Conservation (phyloP, 305 asterid species). For the Lippia alba region DNA sequence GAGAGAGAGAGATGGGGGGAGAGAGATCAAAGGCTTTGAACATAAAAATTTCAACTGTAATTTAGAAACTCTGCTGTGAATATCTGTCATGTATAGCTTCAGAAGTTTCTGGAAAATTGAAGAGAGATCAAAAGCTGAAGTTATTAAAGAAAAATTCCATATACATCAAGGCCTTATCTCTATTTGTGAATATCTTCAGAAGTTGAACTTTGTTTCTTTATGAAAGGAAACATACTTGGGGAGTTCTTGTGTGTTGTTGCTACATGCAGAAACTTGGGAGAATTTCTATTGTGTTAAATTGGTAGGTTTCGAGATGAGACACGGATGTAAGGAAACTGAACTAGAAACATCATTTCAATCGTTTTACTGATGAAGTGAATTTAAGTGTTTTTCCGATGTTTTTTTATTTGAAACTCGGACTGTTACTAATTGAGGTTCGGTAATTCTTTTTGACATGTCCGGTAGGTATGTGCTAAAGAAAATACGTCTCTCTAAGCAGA, state of each 20-base stretch:
- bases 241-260: slow-evolving; percentile 1
- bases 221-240: too few species aligned
- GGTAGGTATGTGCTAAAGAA: slow-evolving; percentile 82
- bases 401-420: background rate
- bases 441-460: slow-evolving; percentile 21
- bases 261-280: background rate
- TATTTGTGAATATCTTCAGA: background rate
- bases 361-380: background rate
- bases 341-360: background rate
- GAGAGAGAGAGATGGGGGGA: background rate
- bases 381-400: background rate
- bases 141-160: background rate
- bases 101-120: background rate
- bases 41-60: background rate
- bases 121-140: background rate
- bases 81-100: background rate
- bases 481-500: slow-evolving; percentile 72
- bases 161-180: background rate
- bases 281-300: background rate
- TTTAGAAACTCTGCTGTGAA: background rate
- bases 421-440: slow-evolving; percentile 23
- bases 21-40: background rate
- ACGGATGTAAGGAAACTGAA: background rate
- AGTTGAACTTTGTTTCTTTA: background rate
- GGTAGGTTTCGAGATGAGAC: background rate